Evolutionary conservation across 441 rosid species (phyloP), one percentile per base, ranked within the genome.

Genomic region (Monsonia emarginata): DNA sequence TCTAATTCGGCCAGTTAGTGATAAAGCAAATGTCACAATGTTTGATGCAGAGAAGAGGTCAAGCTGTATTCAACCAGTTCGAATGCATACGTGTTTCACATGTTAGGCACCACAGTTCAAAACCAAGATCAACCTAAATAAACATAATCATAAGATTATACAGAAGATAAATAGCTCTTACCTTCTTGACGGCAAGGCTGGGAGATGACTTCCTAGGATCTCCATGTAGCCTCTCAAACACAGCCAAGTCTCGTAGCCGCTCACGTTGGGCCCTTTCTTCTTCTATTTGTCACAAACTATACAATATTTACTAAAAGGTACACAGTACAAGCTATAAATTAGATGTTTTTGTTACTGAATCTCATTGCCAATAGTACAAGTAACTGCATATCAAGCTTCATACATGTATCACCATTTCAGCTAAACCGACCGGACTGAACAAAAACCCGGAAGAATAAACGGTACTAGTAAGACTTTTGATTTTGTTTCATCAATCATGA

Each of bases 181-280:
- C 98, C 94, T 92, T 90, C 74, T 92, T 92, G 24, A 92, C 90
- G 74, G 97, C 98, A 19, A 92, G 73, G 61, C 78, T 63, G 1
- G 82, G 69, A 68, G 96, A 88, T 40, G 97, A 78, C 75, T 82
- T 87, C n/a, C 78, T 13, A 30, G 94, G 86, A 82, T 86, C 82
- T 71, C 92, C 97, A 64, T 85, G 62, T 58, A 92, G 83, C 79
- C 97, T 85, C 77, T 92, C 96, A 56, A 92, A 88, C 70, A 88
- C 74, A 67, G 91, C 75, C 58, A 92, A 80, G 65, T 92, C 98
- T 19, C 86, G 82, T 7, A 88, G 71, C 69, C 91, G 83, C 74
- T 87, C 92, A 31, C 96, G 81, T 59, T 88, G 89, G 27, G 71
- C 71, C 78, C 86, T 84, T 80, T 90, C 98, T 64, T 79, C 74